phyloP scores from a whole-genome alignment of 768 basidiomycete species.

The Saitozyma sp. region DNA sequence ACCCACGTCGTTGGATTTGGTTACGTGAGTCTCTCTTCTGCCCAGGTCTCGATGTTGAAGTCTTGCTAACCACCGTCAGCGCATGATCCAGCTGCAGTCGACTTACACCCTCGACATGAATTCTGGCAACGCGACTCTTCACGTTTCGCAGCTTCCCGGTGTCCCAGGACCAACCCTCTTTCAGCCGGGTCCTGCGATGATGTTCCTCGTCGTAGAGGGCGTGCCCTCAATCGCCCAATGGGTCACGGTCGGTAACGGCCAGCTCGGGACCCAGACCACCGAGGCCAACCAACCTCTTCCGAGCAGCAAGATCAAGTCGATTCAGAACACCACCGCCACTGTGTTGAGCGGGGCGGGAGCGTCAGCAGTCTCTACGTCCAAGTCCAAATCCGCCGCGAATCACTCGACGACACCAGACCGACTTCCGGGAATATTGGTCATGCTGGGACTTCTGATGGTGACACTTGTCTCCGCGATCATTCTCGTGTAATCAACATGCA shows the following conservation, averaged over 20 bases:
- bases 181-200: conserved; percentile 81
- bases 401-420: too few species aligned
- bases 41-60: too few species aligned
- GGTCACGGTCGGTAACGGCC: conserved; percentile 76
- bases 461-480: too few species aligned
- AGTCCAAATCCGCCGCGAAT: neutral
- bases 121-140: conserved; percentile 67
- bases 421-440: too few species aligned
- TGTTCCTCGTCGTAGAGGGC: conserved; percentile 81
- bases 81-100: conserved; percentile 76
- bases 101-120: conserved; percentile 79
- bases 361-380: neutral
- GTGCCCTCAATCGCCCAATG: conserved; percentile 76
- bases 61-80: conserved; percentile 57
- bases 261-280: conserved; percentile 64
- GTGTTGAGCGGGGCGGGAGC: neutral
- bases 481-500: too few species aligned
- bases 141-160: conserved; percentile 78
- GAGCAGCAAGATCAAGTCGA: conserved; percentile 3
- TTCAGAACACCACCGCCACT: conserved; percentile 1
- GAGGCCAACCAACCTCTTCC: conserved; percentile 48
- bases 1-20: conserved; percentile 61
- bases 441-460: too few species aligned
- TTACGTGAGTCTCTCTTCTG: too few species aligned
- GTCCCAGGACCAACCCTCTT: conserved; percentile 71